These are phyloP conservation scores for Carex pumila DNA, from an alignment of 176 grass and related monocot species.

Conservation along the genomic window DNA sequence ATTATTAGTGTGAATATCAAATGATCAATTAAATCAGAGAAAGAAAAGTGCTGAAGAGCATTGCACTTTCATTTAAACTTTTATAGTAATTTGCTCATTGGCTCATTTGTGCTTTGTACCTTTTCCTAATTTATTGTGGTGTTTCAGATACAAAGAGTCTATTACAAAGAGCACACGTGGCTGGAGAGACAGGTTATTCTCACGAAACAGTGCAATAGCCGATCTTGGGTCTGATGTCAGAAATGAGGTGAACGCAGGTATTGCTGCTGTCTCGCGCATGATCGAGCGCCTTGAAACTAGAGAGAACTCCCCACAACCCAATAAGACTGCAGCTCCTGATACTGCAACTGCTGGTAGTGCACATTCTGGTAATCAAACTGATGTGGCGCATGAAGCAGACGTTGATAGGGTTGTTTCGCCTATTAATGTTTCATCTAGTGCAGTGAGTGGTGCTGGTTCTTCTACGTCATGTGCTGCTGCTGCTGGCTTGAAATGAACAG, in stretches of 20 bases:
- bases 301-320: constrained; percentile 25
- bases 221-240: constrained; percentile 68
- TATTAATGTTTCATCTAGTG: not conserved
- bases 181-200: constrained; percentile 69
- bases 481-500: constrained; percentile 33
- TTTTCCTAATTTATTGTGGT: constrained; percentile 10
- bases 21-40: not conserved
- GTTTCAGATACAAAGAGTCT: constrained; percentile 67
- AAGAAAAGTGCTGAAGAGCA: not conserved
- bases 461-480: constrained; percentile 31
- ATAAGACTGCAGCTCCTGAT: not conserved
- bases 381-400: constrained; percentile 23
- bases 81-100: not conserved
- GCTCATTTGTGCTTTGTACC: not conserved
- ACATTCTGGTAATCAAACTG: not conserved
- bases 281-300: constrained; percentile 52
- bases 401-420: constrained; percentile 16
- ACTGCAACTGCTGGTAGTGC: not conserved
- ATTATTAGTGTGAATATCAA: not conserved
- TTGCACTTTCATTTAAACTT: not conserved
- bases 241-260: constrained; percentile 64
- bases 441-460: constrained; percentile 21
- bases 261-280: constrained; percentile 63
- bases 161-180: constrained; percentile 62
- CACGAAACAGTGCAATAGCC: constrained; percentile 40